Evolutionary conservation across 495 filamentous ascomycete species (phyloP), one percentile per base, ranked within the genome.

Genomic region (Aspergillus avenaceus): DNA sequence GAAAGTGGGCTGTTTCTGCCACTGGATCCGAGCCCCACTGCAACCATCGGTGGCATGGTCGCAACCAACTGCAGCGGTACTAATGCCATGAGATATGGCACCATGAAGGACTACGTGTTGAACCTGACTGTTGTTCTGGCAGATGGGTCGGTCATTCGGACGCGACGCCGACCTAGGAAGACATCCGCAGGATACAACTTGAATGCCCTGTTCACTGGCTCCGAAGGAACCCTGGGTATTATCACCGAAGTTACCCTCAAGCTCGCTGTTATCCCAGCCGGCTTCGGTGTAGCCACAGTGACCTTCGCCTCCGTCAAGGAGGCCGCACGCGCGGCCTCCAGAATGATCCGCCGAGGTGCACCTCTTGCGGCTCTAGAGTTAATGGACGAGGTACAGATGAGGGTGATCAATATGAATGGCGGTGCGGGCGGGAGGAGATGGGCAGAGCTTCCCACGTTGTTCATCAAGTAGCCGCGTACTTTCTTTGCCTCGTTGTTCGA

Each of bases 61-160:
- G 88, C 86, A 0, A 93, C 89, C 0, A 86, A 86, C n/a, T 92
- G 88, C 73, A 83, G 78, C 45, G 88, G 88, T 41, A 92, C 88
- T 25, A 92, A 93, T 64, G 82, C 88, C 11, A 88, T 90, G 56
- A 75, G 85, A 23, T 93, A 92, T 58, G 89, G 89, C 9, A 92
- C 89, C 3, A 95, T 93, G 89, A 79, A 84, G 49, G 89, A 93
- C 55, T 93, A 89, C 89, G 90, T 93, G 0, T 60, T 93, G 9
- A 81, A 75, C 26, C 65, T 95, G 31, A 95, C 88, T 0, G 85
- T 91, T 8, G 90, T 95, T 3, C 73, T 93, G 23, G 89, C 89
- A 5, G 88, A 95, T 63, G 90, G 89, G 45, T 88, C 84, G 5
- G 70, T 93, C 28, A 86, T 95, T 61, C 90, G 90, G 71, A 93